These are phyloP conservation scores for Sporothrix sp. DNA, from an alignment of 2,329 filamentous ascomycete genomes.

Conservation along the genomic window DNA sequence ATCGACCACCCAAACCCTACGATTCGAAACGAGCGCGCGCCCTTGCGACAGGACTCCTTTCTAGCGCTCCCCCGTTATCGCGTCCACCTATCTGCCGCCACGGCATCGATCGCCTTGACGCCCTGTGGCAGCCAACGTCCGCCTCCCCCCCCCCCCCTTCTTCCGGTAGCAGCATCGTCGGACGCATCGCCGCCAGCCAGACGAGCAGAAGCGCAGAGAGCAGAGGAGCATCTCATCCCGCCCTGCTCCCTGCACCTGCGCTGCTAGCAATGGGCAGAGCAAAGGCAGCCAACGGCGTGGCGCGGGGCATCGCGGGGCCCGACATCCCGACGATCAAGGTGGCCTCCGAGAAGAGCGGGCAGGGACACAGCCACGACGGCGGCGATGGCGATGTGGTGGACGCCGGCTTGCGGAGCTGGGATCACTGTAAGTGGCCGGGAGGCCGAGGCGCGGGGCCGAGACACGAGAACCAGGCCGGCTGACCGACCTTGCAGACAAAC, in stretches of 20 bases:
- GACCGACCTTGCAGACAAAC: constrained; percentile 51
- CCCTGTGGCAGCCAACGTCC: no score
- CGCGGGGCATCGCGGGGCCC: constrained; percentile 16
- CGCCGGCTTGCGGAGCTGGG: constrained; percentile 69
- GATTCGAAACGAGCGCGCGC: no score
- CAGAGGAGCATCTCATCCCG: no score
- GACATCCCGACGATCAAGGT: constrained; percentile 36
- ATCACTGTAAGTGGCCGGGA: constrained; percentile 54
- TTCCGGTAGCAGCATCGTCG: no score
- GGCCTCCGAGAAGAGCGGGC: constrained; percentile 23
- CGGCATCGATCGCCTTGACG: no score
- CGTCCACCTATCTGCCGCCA: no score
- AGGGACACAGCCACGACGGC: constrained; percentile 14
- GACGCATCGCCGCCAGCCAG: no score
- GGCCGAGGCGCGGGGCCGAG: background rate
- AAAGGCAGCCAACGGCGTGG: background rate
- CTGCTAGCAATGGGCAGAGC: background rate
- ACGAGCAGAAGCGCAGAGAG: no score
- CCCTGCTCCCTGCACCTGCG: no score
- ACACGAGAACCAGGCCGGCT: background rate
- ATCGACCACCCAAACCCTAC: no score
- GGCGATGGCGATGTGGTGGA: constrained; percentile 35
- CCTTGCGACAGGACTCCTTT: no score
- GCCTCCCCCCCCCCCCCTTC: background rate
- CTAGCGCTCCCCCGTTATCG: no score